A percentile compares a stretch with the other conserved stretches of the same genome.
Evolutionary conservation across 331 rosid species (phyloP).

Genomic region (Acacia concinna): DNA sequence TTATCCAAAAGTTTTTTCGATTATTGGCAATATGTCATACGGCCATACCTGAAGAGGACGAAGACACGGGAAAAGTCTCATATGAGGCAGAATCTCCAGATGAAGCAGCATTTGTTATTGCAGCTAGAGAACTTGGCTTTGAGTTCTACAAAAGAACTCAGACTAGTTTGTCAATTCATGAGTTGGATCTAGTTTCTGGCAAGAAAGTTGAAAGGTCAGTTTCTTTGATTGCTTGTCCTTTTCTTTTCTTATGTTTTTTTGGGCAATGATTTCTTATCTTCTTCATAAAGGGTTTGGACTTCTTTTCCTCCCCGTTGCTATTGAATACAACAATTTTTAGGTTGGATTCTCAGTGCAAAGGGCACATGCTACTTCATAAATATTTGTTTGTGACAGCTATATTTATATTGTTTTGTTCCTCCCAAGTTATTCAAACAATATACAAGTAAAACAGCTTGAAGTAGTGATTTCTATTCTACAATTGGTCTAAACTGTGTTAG

Average conservation of each 20-base stretch:
- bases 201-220: conserved; percentile 53
- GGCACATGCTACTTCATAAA: not conserved
- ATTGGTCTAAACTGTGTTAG: not conserved
- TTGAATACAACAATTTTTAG: conserved; percentile 14
- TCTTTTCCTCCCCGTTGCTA: not conserved
- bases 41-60: conserved; percentile 71
- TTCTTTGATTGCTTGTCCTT: not conserved
- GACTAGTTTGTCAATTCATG: conserved; percentile 53
- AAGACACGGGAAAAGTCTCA: conserved; percentile 40
- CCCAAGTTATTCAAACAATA: not conserved
- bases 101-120: conserved; percentile 84
- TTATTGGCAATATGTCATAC: conserved; percentile 73
- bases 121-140: conserved; percentile 57
- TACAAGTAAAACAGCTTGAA: not conserved
- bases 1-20: conserved; percentile 53
- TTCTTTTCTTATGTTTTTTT: not conserved
- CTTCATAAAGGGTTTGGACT: not conserved
- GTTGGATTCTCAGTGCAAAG: conserved; percentile 1
- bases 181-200: conserved; percentile 57
- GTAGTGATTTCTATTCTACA: not conserved
- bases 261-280: not conserved
- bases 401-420: not conserved
- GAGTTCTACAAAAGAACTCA: conserved; percentile 55
- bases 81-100: conserved; percentile 87
- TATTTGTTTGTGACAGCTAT: conserved; percentile 1